Percentiles rank a stretch among this genome's conserved stretches.
phyloP scores from a whole-genome alignment of 805 yeast species.

The Lipomyces yamadae region DNA sequence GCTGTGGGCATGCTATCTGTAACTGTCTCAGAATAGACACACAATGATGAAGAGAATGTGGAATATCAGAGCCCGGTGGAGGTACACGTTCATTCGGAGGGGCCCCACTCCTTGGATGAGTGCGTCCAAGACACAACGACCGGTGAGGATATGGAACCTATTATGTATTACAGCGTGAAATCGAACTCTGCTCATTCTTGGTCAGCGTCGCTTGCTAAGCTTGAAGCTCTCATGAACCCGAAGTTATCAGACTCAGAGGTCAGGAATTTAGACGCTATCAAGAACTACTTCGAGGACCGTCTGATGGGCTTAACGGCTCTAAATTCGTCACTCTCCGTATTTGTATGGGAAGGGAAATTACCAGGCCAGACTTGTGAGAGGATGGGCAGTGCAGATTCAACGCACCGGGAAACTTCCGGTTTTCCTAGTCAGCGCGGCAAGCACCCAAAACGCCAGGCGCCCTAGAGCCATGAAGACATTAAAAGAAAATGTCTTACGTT shows the following conservation, averaged over 20 bases:
- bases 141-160: neutral
- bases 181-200: neutral
- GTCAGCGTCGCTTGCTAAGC: neutral
- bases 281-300: neutral
- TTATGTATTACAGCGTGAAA: neutral
- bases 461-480: neutral
- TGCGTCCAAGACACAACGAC: neutral
- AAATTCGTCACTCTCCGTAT: neutral
- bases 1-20: too few species aligned
- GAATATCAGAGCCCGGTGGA: too few species aligned
- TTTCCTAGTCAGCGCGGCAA: too few species aligned
- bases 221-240: neutral
- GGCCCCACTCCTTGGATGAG: neutral
- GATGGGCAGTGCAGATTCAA: neutral
- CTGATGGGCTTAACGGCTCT: too few species aligned
- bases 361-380: neutral
- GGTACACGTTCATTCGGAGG: too few species aligned
- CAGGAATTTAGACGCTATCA: neutral
- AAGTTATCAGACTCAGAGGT: neutral
- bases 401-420: neutral
- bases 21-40: too few species aligned
- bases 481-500: neutral
- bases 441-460: too few species aligned
- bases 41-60: too few species aligned
- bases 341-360: neutral